Conservation (phyloP, 2,329 filamentous ascomycete genomes). For the Xylaria polymorpha region DNA sequence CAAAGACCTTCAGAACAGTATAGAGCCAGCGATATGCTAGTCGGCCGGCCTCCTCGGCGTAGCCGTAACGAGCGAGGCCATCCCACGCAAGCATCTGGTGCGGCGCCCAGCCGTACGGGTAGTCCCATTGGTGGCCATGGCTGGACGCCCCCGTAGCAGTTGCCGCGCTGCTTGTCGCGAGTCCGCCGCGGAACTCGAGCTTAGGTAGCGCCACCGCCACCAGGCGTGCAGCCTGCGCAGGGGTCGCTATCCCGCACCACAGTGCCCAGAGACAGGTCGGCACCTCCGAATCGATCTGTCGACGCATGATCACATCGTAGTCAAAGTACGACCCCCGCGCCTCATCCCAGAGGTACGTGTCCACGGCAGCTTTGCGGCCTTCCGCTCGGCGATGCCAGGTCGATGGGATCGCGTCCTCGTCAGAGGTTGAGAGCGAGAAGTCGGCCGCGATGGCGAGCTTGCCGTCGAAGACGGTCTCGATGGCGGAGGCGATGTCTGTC, state of each 20-base stretch:
- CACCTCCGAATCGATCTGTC: background rate
- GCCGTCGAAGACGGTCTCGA: constrained; percentile 13
- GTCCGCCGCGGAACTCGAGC: constrained; percentile 21
- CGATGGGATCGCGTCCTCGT: background rate
- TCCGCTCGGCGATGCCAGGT: constrained; percentile 8
- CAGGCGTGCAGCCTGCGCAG: constrained; percentile 8
- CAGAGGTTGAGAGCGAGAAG: constrained; percentile 2
- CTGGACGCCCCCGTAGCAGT: background rate
- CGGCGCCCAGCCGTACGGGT: constrained; percentile 29
- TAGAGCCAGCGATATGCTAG: constrained; percentile 31
- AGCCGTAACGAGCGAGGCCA: constrained; percentile 23
- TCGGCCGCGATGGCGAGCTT: background rate
- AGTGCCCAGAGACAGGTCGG: constrained; percentile 22
- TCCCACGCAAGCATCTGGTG: constrained; percentile 30
- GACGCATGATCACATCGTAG: constrained; percentile 10
- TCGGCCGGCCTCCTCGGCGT: constrained; percentile 6
- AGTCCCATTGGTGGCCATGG: constrained; percentile 25
- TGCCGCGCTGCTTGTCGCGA: constrained; percentile 15
- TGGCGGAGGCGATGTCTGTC: constrained; percentile 22
- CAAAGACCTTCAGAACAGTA: constrained; percentile 28
- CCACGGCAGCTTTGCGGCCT: constrained; percentile 6
- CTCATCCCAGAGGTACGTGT: constrained; percentile 27
- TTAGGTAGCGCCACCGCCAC: constrained; percentile 13
- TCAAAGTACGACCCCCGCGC: constrained; percentile 23
- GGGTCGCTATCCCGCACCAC: constrained; percentile 28